phyloP scores from a whole-genome alignment of 139 green algal species.

The Picochlorum costavermella region DNA sequence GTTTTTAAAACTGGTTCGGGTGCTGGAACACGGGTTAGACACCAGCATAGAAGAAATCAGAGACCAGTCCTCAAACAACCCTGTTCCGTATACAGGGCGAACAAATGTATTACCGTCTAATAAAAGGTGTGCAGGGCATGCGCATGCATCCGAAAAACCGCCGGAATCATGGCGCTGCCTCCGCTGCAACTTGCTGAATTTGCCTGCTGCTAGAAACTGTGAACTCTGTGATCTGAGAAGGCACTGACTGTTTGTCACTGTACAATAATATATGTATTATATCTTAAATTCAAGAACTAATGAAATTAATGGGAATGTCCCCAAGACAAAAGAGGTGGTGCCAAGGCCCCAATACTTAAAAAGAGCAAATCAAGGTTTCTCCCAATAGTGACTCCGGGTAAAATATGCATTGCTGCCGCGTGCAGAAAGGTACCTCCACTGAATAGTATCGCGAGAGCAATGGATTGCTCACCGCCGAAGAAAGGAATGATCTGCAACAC shows the following conservation, averaged over 20 bases:
- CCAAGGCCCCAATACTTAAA: background rate
- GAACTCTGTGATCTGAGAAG: too few relatives aligned
- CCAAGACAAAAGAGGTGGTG: constrained; percentile 2
- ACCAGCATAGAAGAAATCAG: background rate
- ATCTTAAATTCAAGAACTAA: background rate
- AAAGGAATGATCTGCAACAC: constrained; percentile 19
- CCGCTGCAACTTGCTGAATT: too few relatives aligned
- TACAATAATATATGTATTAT: background rate
- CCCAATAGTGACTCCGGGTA: constrained; percentile 34
- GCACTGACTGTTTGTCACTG: background rate
- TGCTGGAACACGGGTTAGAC: constrained; percentile 17
- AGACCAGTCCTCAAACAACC: background rate
- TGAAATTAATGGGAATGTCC: constrained; percentile 13
- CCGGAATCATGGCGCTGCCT: too few relatives aligned
- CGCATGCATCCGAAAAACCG: too few relatives aligned
- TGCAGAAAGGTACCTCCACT: constrained; percentile 59
- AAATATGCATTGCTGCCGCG: constrained; percentile 51
- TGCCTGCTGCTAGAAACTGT: too few relatives aligned
- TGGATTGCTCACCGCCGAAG: constrained; percentile 7
- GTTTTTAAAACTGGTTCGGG: constrained; percentile 80
- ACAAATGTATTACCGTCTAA: too few relatives aligned
- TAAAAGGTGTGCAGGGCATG: too few relatives aligned
- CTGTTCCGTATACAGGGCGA: background rate
- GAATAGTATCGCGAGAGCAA: constrained; percentile 36
- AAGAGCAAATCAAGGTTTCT: background rate